A percentile compares a stretch with the other conserved stretches of the same genome.
Conservation (phyloP, 768 basidiomycete species). For the Russula sp. region DNA sequence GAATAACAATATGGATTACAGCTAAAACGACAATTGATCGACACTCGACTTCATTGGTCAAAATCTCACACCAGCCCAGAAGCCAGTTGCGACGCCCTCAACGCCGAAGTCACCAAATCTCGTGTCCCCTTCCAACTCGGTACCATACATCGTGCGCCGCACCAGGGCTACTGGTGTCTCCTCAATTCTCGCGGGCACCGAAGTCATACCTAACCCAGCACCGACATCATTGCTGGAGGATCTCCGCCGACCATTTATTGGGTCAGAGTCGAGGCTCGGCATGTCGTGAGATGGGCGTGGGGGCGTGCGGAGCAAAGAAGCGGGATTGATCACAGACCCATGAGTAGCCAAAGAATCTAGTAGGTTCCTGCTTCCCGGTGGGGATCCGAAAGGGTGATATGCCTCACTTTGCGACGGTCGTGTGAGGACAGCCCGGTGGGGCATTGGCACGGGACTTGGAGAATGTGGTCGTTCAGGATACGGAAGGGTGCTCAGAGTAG, state of each 20-base stretch:
- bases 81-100: conserved; percentile 66
- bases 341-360: conserved; percentile 5
- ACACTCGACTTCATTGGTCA: conserved; percentile 22
- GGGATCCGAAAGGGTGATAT: conserved; percentile 18
- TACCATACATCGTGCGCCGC: conserved; percentile 77
- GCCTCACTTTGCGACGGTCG: conserved; percentile 13
- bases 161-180: conserved; percentile 41
- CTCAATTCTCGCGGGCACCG: conserved; percentile 33
- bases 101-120: conserved; percentile 81
- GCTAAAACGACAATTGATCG: neutral
- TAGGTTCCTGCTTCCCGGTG: conserved; percentile 12
- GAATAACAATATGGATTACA: conserved; percentile 16
- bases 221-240: conserved; percentile 39
- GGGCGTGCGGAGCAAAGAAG: conserved; percentile 18
- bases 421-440: conserved; percentile 3
- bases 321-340: conserved; percentile 16
- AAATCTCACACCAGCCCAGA: conserved; percentile 51
- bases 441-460: conserved; percentile 18
- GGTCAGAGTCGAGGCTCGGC: conserved; percentile 7
- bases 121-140: conserved; percentile 73
- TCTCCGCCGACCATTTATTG: conserved; percentile 8
- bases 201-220: conserved; percentile 37
- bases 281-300: conserved; percentile 11
- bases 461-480: conserved; percentile 21
- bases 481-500: conserved; percentile 11